Percentiles rank a stretch among this genome's conserved stretches.
Evolutionary conservation across 169 alveolate species (phyloP).

Genomic region (Babesia gibsoni): DNA sequence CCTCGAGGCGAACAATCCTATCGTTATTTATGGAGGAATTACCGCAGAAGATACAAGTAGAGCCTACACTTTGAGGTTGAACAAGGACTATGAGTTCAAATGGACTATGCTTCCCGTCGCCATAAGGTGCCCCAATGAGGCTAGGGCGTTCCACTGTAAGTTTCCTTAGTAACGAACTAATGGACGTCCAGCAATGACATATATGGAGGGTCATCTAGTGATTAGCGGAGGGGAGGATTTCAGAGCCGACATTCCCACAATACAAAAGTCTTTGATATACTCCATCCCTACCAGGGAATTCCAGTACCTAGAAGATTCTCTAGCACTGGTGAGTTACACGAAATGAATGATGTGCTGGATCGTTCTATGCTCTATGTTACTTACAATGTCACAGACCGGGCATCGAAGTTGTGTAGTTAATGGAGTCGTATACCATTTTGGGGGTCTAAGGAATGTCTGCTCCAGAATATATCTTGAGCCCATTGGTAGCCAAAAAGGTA

Average conservation of each 20-base stretch:
- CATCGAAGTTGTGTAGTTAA: conserved; percentile 14
- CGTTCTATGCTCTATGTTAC: no score
- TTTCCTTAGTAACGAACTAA: neutral
- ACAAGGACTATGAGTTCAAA: neutral
- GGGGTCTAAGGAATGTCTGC: conserved; percentile 19
- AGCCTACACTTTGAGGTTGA: conserved; percentile 18
- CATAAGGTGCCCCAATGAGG: conserved; percentile 38
- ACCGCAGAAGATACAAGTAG: conserved; percentile 2
- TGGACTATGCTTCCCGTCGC: conserved; percentile 56
- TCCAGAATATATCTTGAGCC: conserved; percentile 14
- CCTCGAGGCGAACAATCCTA: conserved; percentile 31
- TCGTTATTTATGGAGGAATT: conserved; percentile 58
- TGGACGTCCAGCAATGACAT: conserved; percentile 30
- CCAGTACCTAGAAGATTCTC: conserved; percentile 35
- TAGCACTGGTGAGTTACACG: conserved; percentile 21
- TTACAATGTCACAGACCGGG: conserved; percentile 7
- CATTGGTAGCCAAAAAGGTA: neutral
- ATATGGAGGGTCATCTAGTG: conserved; percentile 15
- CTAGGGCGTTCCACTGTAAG: conserved; percentile 49
- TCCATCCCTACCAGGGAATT: conserved; percentile 24
- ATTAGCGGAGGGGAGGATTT: conserved; percentile 60
- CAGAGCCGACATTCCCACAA: conserved; percentile 1
- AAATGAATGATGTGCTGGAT: neutral
- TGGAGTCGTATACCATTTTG: conserved; percentile 43
- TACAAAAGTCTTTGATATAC: conserved; percentile 23